Percentiles rank a stretch among this genome's conserved stretches.
phyloP scores from a whole-genome alignment of 1,284 basidiomycete genomes.

The Sporisorium sorghi region DNA sequence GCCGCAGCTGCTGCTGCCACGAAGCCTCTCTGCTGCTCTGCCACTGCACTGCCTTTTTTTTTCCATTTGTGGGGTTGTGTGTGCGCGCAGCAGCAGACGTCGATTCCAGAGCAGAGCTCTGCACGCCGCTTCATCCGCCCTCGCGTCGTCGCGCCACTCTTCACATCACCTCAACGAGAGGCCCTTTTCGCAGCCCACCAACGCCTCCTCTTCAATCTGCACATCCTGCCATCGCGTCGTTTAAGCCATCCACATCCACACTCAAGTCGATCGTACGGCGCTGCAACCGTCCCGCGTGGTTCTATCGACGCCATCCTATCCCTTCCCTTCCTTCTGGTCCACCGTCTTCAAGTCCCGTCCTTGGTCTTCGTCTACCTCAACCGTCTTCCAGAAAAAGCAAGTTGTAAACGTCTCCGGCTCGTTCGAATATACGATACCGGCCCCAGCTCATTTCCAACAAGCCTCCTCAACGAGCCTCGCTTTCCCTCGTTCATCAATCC shows the following conservation, averaged over 20 bases:
- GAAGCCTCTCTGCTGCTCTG: not conserved
- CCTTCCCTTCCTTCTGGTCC: not conserved
- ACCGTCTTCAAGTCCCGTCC: not conserved
- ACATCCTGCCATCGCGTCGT: not conserved
- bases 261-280: not conserved
- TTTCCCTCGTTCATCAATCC: not conserved
- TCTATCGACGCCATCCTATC: not conserved
- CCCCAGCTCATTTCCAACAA: not conserved
- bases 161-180: too few relatives aligned
- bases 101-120: not conserved
- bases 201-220: not conserved
- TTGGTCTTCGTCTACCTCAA: not conserved
- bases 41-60: not conserved
- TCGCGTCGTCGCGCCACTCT: constrained; percentile 3
- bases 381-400: not conserved
- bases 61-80: not conserved
- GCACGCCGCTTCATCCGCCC: not conserved
- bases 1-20: not conserved
- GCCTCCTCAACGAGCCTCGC: not conserved
- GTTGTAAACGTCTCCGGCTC: not conserved
- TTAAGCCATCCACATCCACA: not conserved
- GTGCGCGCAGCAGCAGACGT: not conserved
- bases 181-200: not conserved
- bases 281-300: constrained; percentile 1
- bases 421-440: not conserved